phyloP scores from a whole-genome alignment of 106 monocot species.

The Posidonia australis region DNA sequence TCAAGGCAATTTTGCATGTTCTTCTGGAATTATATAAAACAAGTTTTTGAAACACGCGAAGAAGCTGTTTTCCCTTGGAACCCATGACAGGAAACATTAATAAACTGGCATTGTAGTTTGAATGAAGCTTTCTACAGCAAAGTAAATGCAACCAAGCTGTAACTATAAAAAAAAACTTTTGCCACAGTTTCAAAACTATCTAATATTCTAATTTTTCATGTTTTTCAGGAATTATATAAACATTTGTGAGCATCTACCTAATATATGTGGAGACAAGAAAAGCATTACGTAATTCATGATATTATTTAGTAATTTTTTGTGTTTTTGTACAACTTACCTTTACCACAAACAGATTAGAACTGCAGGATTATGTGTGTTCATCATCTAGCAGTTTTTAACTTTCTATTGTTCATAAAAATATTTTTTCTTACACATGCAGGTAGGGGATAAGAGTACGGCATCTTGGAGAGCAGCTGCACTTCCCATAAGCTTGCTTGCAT shows the following conservation, averaged over 20 bases:
- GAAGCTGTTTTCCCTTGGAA: too few relatives aligned
- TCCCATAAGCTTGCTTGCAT: constrained; percentile 43
- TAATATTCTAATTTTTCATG: background rate
- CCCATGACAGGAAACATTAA: background rate
- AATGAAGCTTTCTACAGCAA: too few relatives aligned
- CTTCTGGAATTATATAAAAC: too few relatives aligned
- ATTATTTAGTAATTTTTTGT: background rate
- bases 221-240: background rate
- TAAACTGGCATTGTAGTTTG: too few relatives aligned
- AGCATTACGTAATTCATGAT: background rate
- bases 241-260: background rate
- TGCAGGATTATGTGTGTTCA: background rate
- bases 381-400: background rate
- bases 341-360: too few relatives aligned
- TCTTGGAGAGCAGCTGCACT: constrained; percentile 40
- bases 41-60: too few relatives aligned
- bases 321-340: too few relatives aligned
- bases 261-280: background rate
- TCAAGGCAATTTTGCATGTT: background rate
- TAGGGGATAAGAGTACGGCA: constrained; percentile 18
- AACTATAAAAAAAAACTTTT: background rate
- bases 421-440: constrained; percentile 13
- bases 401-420: background rate
- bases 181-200: too few relatives aligned
- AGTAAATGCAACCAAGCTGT: background rate